A percentile compares a stretch with the other conserved stretches of the same genome.
These are phyloP conservation scores for Auricularia auricula-judae DNA, from an alignment of 768 basidiomycete species.

Conservation along the genomic window DNA sequence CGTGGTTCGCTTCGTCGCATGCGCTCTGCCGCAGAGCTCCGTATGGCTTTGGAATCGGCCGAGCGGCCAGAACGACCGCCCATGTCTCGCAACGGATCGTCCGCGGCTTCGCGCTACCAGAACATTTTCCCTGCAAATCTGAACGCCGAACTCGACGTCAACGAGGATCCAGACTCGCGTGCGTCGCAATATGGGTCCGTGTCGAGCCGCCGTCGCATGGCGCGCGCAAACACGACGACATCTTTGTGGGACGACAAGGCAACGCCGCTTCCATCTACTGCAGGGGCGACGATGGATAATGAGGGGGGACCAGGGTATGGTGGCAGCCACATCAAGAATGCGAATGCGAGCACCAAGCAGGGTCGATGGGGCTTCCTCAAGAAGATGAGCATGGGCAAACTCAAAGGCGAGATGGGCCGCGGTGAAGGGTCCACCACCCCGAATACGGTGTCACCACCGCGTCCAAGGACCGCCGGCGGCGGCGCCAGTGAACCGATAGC, in stretches of 20 bases:
- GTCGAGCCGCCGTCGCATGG: neutral
- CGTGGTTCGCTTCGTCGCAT: neutral
- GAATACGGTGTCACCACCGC: neutral
- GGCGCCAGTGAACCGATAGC: neutral
- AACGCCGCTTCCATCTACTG: neutral
- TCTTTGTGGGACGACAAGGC: neutral
- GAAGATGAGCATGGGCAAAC: slow-evolving; percentile 97
- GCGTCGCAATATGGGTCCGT: neutral
- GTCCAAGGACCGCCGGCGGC: neutral
- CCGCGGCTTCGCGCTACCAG: neutral
- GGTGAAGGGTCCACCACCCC: neutral
- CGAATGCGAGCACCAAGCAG: slow-evolving; percentile 30
- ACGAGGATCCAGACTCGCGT: neutral
- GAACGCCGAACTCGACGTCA: neutral
- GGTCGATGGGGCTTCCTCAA: slow-evolving; percentile 92
- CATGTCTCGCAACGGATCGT: neutral
- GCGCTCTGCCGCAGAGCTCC: neutral
- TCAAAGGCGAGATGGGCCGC: slow-evolving; percentile 51
- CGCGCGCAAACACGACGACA: neutral
- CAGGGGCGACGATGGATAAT: neutral
- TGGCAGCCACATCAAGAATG: neutral
- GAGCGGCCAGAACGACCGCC: neutral
- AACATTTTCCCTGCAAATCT: neutral
- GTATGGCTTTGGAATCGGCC: neutral
- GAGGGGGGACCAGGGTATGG: neutral